Conservation (phyloP, 2,329 filamentous ascomycete genomes). For the Microcyclospora tardicrescens region DNA sequence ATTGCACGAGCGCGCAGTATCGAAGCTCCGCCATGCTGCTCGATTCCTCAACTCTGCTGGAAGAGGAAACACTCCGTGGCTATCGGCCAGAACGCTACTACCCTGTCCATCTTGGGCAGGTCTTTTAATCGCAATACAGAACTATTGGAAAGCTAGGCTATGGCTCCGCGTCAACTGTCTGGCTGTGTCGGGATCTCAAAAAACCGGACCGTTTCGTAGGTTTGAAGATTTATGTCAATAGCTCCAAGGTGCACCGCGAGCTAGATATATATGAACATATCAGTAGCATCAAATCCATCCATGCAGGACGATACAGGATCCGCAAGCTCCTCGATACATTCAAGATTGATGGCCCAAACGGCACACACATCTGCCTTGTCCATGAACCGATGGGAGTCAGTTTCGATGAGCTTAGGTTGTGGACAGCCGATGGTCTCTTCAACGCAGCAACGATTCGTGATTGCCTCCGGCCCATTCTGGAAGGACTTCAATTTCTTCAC, state of each 20-base stretch:
- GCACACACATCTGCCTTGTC: conserved; percentile 26
- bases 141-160: conserved; percentile 33
- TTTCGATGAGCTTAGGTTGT: conserved; percentile 23
- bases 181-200: conserved; percentile 29
- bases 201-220: conserved; percentile 16
- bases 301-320: conserved; percentile 21
- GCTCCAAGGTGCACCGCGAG: conserved; percentile 18
- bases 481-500: conserved; percentile 17
- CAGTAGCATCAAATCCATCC: conserved; percentile 7
- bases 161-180: conserved; percentile 30
- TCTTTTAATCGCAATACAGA: conserved; percentile 24
- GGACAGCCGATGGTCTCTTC: conserved; percentile 7
- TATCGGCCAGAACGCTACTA: conserved; percentile 24
- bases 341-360: conserved; percentile 18
- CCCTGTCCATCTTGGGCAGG: conserved; percentile 25
- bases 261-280: conserved; percentile 18
- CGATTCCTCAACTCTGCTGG: conserved; percentile 5
- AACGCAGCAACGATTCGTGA: conserved; percentile 5
- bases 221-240: conserved; percentile 23
- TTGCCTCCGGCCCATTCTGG: conserved; percentile 15
- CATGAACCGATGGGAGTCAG: conserved; percentile 27
- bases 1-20: no score
- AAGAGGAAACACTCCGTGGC: conserved; percentile 16
- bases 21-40: no score
- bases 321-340: conserved; percentile 27